Percentiles rank a stretch among this genome's conserved stretches.
phyloP scores from a whole-genome alignment of 2,329 filamentous ascomycete genomes.

The Mycosphaerella sp. region DNA sequence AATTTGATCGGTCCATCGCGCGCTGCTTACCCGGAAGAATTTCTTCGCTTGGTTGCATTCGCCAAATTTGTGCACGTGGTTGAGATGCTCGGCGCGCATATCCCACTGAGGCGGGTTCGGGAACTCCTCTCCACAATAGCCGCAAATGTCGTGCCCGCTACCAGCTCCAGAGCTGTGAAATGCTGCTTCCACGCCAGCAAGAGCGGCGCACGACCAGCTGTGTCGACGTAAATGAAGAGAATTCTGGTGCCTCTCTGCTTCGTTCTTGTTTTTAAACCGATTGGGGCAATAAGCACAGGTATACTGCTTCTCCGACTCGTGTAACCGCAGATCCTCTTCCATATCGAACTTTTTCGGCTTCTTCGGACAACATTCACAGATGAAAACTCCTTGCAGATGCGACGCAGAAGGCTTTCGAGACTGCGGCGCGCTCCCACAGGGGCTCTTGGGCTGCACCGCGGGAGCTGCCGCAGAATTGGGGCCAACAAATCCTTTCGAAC shows the following conservation, averaged over 20 bases:
- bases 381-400: conserved; percentile 54
- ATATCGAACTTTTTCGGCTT: conserved; percentile 94
- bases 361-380: conserved; percentile 95
- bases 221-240: conserved; percentile 86
- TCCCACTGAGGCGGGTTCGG: conserved; percentile 85
- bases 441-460: conserved; percentile 37
- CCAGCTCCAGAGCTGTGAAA: conserved; percentile 71
- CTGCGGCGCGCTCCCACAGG: conserved; percentile 39
- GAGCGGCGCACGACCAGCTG: conserved; percentile 93
- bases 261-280: conserved; percentile 98
- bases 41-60: conserved; percentile 99
- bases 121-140: conserved; percentile 94
- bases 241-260: conserved; percentile 93
- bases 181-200: conserved; percentile 65
- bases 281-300: conserved; percentile 88
- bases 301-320: conserved; percentile 95
- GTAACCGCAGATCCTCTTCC: conserved; percentile 69
- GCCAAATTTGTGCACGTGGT: conserved; percentile 88
- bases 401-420: conserved; percentile 45
- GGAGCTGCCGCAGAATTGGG: conserved; percentile 36
- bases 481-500: conserved; percentile 42
- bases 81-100: conserved; percentile 74
- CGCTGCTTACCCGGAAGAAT: conserved; percentile 62
- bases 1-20: neutral
- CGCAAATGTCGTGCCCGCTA: conserved; percentile 69